Evolutionary conservation across 2,329 filamentous ascomycete genomes (phyloP).

Genomic region (Xylariales sp.): DNA sequence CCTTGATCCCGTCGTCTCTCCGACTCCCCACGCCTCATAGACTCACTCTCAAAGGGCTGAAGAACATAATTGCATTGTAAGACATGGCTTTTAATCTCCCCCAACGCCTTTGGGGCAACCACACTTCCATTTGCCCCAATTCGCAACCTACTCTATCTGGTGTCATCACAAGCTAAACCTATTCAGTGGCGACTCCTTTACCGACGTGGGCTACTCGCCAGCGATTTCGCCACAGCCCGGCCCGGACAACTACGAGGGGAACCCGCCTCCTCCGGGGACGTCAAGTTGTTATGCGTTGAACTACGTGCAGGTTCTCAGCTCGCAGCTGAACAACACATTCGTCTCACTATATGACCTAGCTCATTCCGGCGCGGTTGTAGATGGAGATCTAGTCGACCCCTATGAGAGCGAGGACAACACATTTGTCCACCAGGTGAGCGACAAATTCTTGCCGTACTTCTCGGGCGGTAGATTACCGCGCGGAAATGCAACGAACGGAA

Average conservation of each 20-base stretch:
- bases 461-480: slow-evolving; percentile 18
- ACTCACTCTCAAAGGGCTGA: slow-evolving; percentile 22
- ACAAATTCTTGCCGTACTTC: slow-evolving; percentile 37
- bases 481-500: slow-evolving; percentile 7
- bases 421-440: slow-evolving; percentile 32
- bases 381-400: slow-evolving; percentile 28
- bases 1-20: slow-evolving; percentile 10
- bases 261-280: slow-evolving; percentile 30
- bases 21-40: slow-evolving; percentile 3
- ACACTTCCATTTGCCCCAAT: not conserved
- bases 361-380: slow-evolving; percentile 35
- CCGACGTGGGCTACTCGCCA: slow-evolving; percentile 30
- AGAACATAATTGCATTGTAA: slow-evolving; percentile 36
- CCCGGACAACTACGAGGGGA: slow-evolving; percentile 29
- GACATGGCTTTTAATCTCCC: not conserved
- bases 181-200: slow-evolving; percentile 32
- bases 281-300: slow-evolving; percentile 32
- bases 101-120: not conserved
- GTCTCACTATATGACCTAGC: slow-evolving; percentile 31
- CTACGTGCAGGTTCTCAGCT: slow-evolving; percentile 31
- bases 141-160: not conserved
- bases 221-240: slow-evolving; percentile 24
- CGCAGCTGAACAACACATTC: slow-evolving; percentile 28
- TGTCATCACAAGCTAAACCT: not conserved
- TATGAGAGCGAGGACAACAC: slow-evolving; percentile 35